phyloP scores from a whole-genome alignment of 139 green algal genomes.

The Chlamydomonas sp. region DNA sequence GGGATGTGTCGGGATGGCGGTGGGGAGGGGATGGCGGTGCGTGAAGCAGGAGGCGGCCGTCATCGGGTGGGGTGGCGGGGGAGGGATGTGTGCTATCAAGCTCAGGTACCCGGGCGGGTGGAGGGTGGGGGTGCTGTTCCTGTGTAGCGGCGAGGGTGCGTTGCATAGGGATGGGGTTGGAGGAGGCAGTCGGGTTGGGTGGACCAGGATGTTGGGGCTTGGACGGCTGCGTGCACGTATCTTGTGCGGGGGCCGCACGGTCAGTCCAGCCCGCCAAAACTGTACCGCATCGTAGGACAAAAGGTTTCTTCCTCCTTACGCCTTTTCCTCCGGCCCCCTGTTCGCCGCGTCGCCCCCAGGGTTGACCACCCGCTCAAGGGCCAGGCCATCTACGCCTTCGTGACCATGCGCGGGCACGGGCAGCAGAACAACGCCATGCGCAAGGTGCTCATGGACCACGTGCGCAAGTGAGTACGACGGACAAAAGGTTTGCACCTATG shows the following conservation, averaged over 20 bases:
- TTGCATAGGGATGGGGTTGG: too few relatives aligned
- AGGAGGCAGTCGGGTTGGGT: too few relatives aligned
- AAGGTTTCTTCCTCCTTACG: neutral
- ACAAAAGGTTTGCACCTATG: too few relatives aligned
- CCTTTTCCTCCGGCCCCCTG: neutral
- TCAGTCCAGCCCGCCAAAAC: too few relatives aligned
- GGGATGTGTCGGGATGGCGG: neutral
- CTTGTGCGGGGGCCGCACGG: too few relatives aligned
- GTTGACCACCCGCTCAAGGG: constrained; percentile 95
- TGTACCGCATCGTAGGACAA: too few relatives aligned
- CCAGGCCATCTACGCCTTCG: constrained; percentile 95
- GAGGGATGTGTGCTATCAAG: too few relatives aligned
- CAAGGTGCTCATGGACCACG: constrained; percentile 72
- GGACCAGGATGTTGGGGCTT: too few relatives aligned
- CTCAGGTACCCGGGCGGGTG: neutral
- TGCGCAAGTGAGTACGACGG: constrained; percentile 31
- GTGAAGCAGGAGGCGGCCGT: neutral
- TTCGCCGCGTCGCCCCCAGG: constrained; percentile 31
- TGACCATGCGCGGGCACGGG: constrained; percentile 82
- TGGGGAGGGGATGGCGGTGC: neutral
- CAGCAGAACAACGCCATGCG: constrained; percentile 67
- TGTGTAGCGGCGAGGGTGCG: too few relatives aligned
- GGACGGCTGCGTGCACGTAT: too few relatives aligned
- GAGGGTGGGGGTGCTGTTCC: neutral
- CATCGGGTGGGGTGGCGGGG: constrained; percentile 4